Evolutionary conservation across 2,329 filamentous ascomycete species (phyloP), one percentile per base, ranked within the genome.

Genomic region (Hypoxylon sp.): DNA sequence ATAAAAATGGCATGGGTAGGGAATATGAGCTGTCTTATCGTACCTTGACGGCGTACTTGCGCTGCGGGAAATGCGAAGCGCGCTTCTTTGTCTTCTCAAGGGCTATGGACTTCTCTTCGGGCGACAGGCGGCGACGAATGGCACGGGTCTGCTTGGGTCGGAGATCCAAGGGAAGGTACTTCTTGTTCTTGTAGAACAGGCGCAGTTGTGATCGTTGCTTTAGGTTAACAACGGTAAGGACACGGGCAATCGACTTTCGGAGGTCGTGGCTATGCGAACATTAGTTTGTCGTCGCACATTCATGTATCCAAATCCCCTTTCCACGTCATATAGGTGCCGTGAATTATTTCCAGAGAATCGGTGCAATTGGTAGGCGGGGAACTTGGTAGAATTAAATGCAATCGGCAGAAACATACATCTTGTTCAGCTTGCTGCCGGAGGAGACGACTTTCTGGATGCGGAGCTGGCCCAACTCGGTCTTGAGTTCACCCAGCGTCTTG

Each of bases 121-220:
- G 90, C 79, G 91, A 94, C 84, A 99, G 87, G 79, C 92, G 89
- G 87, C 96, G 92, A 80, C 95, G 93, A 85, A 98, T 96, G 80
- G 94, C 95, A 78, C 95, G 94, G 80, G 95, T 99, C 87, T 95
- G 90, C 92, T 98, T 98, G 80, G 93, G 84, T 84, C 95, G 92
- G 86, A 99, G 94, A 83, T 99, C 96, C 81, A 99, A 93, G 72
- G 95, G 95, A 71, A 93, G 85, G 89, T 97, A 97, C 89, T 97
- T 98, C 92, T 98, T 98, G 90, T 91, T 91, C 89, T 97, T 96
- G 90, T 99, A 99, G 91, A 98, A 98, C 74, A 98, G 88, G 77
- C 94, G 93, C 78, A 99, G 93, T 86, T 98, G 94, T 74, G 93
- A 87, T 82, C 96, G 91, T 88, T 99, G 95, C 89, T 97, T 98